Conservation (phyloP, 208 protist species). For the Herpetomonas tarakana region DNA sequence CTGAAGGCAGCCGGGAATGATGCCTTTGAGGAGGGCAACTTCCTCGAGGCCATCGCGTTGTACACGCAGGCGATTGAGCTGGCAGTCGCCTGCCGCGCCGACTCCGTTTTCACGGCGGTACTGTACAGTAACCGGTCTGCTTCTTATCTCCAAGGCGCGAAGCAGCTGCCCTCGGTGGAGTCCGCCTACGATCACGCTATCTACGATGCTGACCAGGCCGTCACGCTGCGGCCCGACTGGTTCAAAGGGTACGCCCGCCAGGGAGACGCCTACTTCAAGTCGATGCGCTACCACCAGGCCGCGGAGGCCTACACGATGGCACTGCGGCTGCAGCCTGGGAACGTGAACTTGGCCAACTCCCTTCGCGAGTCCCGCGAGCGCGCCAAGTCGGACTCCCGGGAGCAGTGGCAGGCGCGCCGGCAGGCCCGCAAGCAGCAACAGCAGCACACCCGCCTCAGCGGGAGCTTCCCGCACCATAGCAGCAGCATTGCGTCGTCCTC, state of each 20-base stretch:
- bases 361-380: conserved; percentile 49
- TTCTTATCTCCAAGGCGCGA: conserved; percentile 69
- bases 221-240: conserved; percentile 89
- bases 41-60: conserved; percentile 60
- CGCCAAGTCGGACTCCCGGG: conserved; percentile 20
- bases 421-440: conserved; percentile 2
- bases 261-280: conserved; percentile 83
- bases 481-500: conserved; percentile 4
- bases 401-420: conserved; percentile 11
- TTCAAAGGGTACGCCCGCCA: conserved; percentile 93
- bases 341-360: conserved; percentile 54
- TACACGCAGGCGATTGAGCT: conserved; percentile 86
- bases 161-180: conserved; percentile 42
- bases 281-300: conserved; percentile 84
- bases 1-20: conserved; percentile 89
- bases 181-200: conserved; percentile 70
- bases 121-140: conserved; percentile 95
- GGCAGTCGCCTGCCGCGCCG: not conserved
- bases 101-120: conserved; percentile 54
- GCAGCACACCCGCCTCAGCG: not conserved
- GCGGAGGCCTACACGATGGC: conserved; percentile 87
- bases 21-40: conserved; percentile 81
- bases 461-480: not conserved
- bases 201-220: conserved; percentile 83
- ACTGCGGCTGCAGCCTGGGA: conserved; percentile 77